phyloP scores from a whole-genome alignment of 768 basidiomycete genomes.

The Solioccasus polychromus region DNA sequence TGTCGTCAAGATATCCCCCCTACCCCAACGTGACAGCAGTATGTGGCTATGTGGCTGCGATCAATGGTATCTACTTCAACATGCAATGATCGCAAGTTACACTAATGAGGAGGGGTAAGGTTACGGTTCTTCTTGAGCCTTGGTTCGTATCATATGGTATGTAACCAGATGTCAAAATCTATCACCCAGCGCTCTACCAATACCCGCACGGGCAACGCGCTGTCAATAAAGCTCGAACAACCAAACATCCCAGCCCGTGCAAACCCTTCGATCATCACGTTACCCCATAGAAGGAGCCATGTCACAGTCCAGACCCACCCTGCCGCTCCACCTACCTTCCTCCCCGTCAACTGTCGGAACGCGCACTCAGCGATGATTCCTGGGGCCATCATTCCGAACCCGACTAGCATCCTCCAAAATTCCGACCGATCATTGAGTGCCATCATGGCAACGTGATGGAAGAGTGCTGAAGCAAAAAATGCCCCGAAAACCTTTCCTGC shows the following conservation, averaged over 20 bases:
- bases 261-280: constrained; percentile 22
- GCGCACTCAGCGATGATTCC: constrained; percentile 46
- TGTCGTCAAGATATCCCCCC: too few relatives aligned
- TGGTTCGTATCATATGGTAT: too few relatives aligned
- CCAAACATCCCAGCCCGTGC: constrained; percentile 11
- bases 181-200: constrained; percentile 10
- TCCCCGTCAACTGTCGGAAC: constrained; percentile 22
- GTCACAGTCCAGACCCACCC: constrained; percentile 37
- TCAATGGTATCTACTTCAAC: too few relatives aligned
- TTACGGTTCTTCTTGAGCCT: too few relatives aligned
- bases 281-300: constrained; percentile 26
- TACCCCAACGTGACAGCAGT: too few relatives aligned
- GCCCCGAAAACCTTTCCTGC: constrained; percentile 49
- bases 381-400: constrained; percentile 54
- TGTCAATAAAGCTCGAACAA: constrained; percentile 6
- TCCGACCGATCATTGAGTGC: constrained; percentile 48
- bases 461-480: constrained; percentile 53
- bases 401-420: constrained; percentile 39
- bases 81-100: too few relatives aligned
- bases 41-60: too few relatives aligned
- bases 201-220: constrained; percentile 2
- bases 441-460: constrained; percentile 54
- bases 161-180: constrained; percentile 15
- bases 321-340: constrained; percentile 25
- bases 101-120: too few relatives aligned